phyloP scores from a whole-genome alignment of 192 early-diverging fungal genomes.

The Coemansia sp. region DNA sequence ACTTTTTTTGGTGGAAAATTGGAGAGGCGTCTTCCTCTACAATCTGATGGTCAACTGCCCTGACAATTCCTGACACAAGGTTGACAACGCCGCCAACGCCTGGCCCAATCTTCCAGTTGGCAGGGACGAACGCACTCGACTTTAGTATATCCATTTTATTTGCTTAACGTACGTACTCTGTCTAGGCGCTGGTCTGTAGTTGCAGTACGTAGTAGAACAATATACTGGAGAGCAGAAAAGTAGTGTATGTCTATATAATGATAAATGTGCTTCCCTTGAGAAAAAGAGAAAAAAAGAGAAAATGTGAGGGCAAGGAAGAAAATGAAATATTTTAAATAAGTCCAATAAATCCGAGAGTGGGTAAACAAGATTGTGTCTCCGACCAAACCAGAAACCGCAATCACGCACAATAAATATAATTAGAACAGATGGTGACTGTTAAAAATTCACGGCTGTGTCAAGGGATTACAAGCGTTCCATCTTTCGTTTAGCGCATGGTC shows the following conservation, averaged over 20 bases:
- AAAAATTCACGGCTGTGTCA: neutral
- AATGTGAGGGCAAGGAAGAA: neutral
- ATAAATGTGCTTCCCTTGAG: neutral
- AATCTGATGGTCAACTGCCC: slow-evolving; percentile 30
- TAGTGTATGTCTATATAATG: slow-evolving; percentile 5
- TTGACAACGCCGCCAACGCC: slow-evolving; percentile 19
- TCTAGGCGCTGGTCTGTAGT: neutral
- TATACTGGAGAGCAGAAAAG: neutral
- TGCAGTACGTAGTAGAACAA: neutral
- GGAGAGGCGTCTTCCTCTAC: slow-evolving; percentile 3
- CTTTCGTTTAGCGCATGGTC: neutral
- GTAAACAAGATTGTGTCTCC: slow-evolving; percentile 7
- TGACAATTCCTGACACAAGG: slow-evolving; percentile 34
- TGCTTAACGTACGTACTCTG: slow-evolving; percentile 1
- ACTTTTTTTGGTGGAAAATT: neutral
- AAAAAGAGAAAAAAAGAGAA: slow-evolving; percentile 5
- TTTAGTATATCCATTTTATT: slow-evolving; percentile 12
- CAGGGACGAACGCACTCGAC: slow-evolving; percentile 44
- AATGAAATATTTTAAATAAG: neutral
- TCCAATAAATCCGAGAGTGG: slow-evolving; percentile 5
- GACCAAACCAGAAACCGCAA: neutral
- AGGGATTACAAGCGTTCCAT: neutral
- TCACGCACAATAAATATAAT: neutral
- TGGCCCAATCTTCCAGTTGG: slow-evolving; percentile 33
- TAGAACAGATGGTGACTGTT: neutral